phyloP scores from a whole-genome alignment of 371 early-diverging fungal species.

The Choanephora cucurbitarum region DNA sequence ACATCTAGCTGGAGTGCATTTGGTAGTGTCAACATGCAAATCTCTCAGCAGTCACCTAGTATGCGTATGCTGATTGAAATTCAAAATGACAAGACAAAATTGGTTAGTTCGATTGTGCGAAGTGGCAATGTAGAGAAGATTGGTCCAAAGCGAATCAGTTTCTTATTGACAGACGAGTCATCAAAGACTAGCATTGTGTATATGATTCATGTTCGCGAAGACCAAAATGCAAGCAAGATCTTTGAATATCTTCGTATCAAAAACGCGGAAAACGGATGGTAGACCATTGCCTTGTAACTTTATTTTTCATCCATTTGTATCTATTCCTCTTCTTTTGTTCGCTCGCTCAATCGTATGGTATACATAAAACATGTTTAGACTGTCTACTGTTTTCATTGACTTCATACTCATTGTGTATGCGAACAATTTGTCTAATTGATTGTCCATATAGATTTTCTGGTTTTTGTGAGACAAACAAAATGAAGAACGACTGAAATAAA shows the following conservation, averaged over 20 bases:
- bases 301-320: not conserved
- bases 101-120: slow-evolving; percentile 42
- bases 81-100: slow-evolving; percentile 45
- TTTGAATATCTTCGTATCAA: slow-evolving; percentile 41
- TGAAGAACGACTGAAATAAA: no score
- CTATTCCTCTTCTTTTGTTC: not conserved
- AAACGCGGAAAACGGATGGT: slow-evolving; percentile 47
- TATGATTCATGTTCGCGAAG: slow-evolving; percentile 50
- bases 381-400: not conserved
- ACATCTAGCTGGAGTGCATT: slow-evolving; percentile 47
- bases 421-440: not conserved
- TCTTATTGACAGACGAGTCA: slow-evolving; percentile 36
- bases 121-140: slow-evolving; percentile 48
- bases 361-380: not conserved
- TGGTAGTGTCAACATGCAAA: slow-evolving; percentile 36
- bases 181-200: slow-evolving; percentile 43
- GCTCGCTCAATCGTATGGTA: not conserved
- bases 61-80: slow-evolving; percentile 46
- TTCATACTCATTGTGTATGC: not conserved
- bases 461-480: no score
- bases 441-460: no score
- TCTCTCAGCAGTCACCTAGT: slow-evolving; percentile 47
- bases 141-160: slow-evolving; percentile 36
- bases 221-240: slow-evolving; percentile 39
- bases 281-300: not conserved